These are phyloP conservation scores for Ramichloridium luteum DNA, from an alignment of 2,329 filamentous ascomycete species.

Conservation along the genomic window DNA sequence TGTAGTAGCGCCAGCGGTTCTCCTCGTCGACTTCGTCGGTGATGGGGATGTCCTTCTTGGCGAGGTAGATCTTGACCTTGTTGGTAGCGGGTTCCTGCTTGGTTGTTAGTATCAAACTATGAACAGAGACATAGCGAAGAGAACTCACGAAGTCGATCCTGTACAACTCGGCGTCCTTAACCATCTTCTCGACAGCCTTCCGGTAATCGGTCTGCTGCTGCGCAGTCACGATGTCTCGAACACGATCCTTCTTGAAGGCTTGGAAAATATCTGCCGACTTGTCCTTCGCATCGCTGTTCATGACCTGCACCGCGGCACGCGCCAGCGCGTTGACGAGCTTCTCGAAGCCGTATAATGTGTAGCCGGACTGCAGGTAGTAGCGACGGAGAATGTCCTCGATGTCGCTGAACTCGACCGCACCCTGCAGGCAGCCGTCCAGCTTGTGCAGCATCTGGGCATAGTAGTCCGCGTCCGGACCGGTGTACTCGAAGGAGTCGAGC, in stretches of 20 bases:
- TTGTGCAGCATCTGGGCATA: constrained; percentile 77
- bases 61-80: constrained; percentile 64
- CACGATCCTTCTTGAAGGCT: constrained; percentile 70
- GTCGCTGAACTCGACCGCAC: constrained; percentile 66
- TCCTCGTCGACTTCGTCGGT: constrained; percentile 46
- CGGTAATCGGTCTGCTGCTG: constrained; percentile 81
- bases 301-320: constrained; percentile 70
- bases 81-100: constrained; percentile 51
- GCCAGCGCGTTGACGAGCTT: constrained; percentile 74
- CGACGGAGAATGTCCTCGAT: constrained; percentile 86
- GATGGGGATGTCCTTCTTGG: constrained; percentile 72
- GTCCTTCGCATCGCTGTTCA: constrained; percentile 77
- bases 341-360: constrained; percentile 86
- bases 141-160: constrained; percentile 75
- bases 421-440: constrained; percentile 74
- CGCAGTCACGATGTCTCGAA: constrained; percentile 75
- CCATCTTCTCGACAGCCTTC: constrained; percentile 82
- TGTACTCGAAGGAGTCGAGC: constrained; percentile 60
- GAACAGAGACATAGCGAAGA: not conserved
- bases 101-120: constrained; percentile 1
- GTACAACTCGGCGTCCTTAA: constrained; percentile 88
- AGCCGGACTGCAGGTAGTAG: constrained; percentile 82
- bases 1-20: constrained; percentile 82
- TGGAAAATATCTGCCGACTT: constrained; percentile 85
- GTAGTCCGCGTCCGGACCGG: constrained; percentile 54